These are phyloP conservation scores for Garcia nutans DNA, from an alignment of 345 rosid species.

Conservation along the genomic window DNA sequence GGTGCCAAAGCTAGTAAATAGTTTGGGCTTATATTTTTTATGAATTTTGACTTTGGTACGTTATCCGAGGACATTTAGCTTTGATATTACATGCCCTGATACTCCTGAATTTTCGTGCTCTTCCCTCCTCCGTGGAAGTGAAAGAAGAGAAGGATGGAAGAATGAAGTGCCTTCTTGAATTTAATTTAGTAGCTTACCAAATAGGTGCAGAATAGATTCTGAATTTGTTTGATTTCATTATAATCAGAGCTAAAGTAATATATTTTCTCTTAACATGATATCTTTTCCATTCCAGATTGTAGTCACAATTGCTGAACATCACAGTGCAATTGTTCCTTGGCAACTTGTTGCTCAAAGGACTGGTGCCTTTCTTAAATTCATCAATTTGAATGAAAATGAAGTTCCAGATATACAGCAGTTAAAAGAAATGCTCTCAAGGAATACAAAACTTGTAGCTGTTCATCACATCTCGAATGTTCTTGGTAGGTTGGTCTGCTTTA, in stretches of 20 bases:
- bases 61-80: background rate
- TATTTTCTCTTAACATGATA: background rate
- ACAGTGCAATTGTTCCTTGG: conserved; percentile 97
- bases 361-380: conserved; percentile 72
- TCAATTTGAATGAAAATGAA: conserved; percentile 60
- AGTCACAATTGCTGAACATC: conserved; percentile 84
- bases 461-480: conserved; percentile 91
- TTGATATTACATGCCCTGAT: background rate
- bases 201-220: no score
- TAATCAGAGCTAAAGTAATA: background rate
- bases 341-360: conserved; percentile 77
- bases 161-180: background rate
- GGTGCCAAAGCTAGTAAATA: background rate
- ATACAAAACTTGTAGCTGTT: conserved; percentile 74
- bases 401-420: conserved; percentile 54
- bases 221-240: background rate
- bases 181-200: no score
- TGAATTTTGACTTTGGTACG: background rate
- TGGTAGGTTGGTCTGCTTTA: conserved; percentile 40
- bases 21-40: background rate
- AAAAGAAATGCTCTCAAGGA: conserved; percentile 56
- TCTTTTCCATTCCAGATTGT: conserved; percentile 52
- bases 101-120: background rate
- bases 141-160: background rate
- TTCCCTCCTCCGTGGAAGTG: background rate